phyloP scores from a whole-genome alignment of 345 rosid genomes.

The Eucalyptus marginata region DNA sequence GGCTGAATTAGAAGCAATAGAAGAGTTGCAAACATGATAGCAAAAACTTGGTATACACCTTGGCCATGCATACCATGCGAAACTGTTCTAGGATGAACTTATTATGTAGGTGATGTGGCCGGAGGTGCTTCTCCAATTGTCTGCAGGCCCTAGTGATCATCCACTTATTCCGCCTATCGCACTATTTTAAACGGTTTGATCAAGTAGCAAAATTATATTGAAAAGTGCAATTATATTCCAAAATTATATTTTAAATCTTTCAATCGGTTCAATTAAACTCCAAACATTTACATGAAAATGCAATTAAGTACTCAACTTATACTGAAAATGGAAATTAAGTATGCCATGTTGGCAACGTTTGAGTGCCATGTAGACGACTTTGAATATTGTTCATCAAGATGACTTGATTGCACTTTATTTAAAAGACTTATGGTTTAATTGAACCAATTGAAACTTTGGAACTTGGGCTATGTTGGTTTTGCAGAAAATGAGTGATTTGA shows the following conservation, averaged over 20 bases:
- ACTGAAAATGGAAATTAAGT: neutral
- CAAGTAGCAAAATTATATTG: neutral
- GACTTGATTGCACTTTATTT: neutral
- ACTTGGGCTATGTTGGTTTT: fast-evolving
- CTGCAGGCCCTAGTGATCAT: neutral
- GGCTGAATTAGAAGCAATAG: neutral
- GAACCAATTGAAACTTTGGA: neutral
- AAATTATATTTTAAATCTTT: neutral
- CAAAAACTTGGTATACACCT: neutral
- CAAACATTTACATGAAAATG: neutral
- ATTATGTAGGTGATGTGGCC: neutral
- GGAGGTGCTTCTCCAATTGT: neutral
- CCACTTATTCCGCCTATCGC: neutral
- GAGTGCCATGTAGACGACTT: neutral
- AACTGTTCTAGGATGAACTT: neutral
- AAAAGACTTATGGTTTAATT: neutral
- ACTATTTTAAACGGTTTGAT: neutral
- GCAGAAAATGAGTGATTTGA: neutral
- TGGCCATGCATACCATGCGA: neutral
- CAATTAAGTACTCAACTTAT: neutral
- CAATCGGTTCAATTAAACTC: neutral
- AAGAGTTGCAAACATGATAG: neutral
- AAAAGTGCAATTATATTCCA: neutral
- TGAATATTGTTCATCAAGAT: neutral
- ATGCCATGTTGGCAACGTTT: neutral